Percentiles rank a stretch among this genome's conserved stretches.
These are phyloP conservation scores for Torrubiellomyces zombiae DNA, from an alignment of 2,329 filamentous ascomycete species.

Conservation along the genomic window DNA sequence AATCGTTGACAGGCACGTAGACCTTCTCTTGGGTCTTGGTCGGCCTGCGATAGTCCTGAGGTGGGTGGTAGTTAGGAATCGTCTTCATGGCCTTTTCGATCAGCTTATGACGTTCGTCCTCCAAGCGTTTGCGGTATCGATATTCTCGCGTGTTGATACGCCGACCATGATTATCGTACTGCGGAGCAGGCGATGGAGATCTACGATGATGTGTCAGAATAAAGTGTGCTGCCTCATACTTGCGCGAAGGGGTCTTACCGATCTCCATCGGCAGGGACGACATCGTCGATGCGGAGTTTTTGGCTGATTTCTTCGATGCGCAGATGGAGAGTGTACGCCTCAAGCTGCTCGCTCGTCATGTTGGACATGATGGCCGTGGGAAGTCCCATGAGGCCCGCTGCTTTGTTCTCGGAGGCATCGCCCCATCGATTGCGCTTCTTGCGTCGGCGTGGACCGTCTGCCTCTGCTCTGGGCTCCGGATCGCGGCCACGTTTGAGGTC, in stretches of 20 bases:
- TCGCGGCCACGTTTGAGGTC: conserved; percentile 80
- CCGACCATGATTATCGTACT: conserved; percentile 98
- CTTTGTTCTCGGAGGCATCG: conserved; percentile 94
- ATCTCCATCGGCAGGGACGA: conserved; percentile 90
- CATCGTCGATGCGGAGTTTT: conserved; percentile 97
- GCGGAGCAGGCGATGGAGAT: conserved; percentile 85
- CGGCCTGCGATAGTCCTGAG: conserved; percentile 92
- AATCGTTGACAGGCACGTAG: conserved; percentile 99
- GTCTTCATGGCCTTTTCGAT: conserved; percentile 99
- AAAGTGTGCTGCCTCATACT: not conserved
- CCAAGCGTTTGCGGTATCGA: conserved; percentile 92
- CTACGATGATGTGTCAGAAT: conserved; percentile 27
- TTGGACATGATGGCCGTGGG: conserved; percentile 91
- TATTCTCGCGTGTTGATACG: conserved; percentile 99
- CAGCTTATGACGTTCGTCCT: conserved; percentile 96
- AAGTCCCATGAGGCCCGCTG: conserved; percentile 90
- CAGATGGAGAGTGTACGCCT: conserved; percentile 89
- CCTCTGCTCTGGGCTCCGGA: conserved; percentile 54
- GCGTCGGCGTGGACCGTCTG: conserved; percentile 69
- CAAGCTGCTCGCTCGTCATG: conserved; percentile 97
- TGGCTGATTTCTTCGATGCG: conserved; percentile 99
- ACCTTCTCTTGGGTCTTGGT: conserved; percentile 99
- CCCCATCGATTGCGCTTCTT: conserved; percentile 99
- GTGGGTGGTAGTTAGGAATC: conserved; percentile 98
- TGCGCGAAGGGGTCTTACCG: conserved; percentile 41